A percentile compares a stretch with the other conserved stretches of the same genome.
phyloP scores from a whole-genome alignment of 441 rosid genomes.

The Heliophila coronopifolia region DNA sequence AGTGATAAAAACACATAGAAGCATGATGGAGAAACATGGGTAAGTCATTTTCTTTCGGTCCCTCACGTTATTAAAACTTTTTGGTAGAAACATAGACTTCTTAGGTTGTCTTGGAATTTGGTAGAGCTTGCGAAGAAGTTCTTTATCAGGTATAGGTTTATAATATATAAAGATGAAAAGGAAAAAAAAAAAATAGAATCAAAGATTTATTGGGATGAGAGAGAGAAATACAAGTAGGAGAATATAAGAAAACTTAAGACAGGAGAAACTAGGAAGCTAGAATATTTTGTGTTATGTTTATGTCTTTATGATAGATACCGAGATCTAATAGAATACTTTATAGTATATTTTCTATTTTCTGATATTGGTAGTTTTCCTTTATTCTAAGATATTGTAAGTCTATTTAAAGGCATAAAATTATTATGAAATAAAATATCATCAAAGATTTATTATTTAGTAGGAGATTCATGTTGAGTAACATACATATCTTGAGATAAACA shows the following conservation, averaged over 20 bases:
- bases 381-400: no score
- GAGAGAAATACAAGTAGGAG: slow-evolving; percentile 46
- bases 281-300: no score
- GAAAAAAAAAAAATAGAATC: slow-evolving; percentile 45
- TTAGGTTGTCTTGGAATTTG: slow-evolving; percentile 23
- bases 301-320: no score
- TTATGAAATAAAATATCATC: no score
- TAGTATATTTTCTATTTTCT: no score
- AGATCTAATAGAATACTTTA: no score
- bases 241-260: slow-evolving; percentile 95
- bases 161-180: slow-evolving; percentile 31
- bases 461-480: no score
- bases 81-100: slow-evolving; percentile 20
- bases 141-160: slow-evolving; percentile 32
- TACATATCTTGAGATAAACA: no score
- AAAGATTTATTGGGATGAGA: slow-evolving; percentile 65
- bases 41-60: slow-evolving; percentile 40
- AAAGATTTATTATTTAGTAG: no score
- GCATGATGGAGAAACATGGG: slow-evolving; percentile 36
- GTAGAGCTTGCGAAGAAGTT: slow-evolving; percentile 40
- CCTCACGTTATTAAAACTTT: slow-evolving; percentile 29
- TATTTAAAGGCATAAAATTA: no score
- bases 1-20: slow-evolving; percentile 40
- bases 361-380: no score
- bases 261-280: slow-evolving; percentile 72